A percentile compares a stretch with the other conserved stretches of the same genome.
These are phyloP conservation scores for Basidiobolus meristosporus DNA, from an alignment of 371 early-diverging fungal species.

Conservation along the genomic window DNA sequence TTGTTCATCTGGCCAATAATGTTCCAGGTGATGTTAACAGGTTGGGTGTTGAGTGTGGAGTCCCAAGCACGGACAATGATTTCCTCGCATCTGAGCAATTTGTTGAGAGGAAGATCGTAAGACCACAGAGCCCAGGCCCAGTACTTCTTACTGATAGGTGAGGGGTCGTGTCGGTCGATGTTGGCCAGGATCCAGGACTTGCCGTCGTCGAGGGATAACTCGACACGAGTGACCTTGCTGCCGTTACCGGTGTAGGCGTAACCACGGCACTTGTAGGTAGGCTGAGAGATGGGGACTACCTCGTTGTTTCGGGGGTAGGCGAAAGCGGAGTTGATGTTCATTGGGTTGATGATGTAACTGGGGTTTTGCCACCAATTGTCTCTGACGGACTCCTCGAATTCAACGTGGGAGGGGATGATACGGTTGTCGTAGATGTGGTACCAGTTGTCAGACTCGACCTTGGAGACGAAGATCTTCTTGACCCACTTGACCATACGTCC, in stretches of 20 bases:
- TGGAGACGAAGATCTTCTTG: conserved; percentile 26
- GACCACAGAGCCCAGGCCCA: conserved; percentile 66
- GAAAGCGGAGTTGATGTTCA: conserved; percentile 37
- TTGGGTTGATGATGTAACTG: conserved; percentile 46
- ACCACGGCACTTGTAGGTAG: conserved; percentile 24
- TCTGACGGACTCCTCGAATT: conserved; percentile 18
- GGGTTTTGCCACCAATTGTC: conserved; percentile 33
- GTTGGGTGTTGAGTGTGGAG: conserved; percentile 46
- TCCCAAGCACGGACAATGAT: conserved; percentile 59
- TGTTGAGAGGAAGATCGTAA: conserved; percentile 15
- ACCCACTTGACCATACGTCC: conserved; percentile 74
- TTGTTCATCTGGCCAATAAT: conserved; percentile 71
- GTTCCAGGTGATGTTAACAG: conserved; percentile 49
- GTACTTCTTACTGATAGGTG: conserved; percentile 6
- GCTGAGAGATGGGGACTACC: conserved; percentile 10
- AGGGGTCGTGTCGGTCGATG: conserved; percentile 12
- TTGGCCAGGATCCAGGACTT: conserved; percentile 42
- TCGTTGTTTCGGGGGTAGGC: conserved; percentile 20
- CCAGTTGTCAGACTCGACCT: conserved; percentile 30
- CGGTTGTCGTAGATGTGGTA: conserved; percentile 72
- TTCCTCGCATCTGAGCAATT: conserved; percentile 23
- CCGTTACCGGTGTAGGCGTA: conserved; percentile 66
- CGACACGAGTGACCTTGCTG: conserved; percentile 53
- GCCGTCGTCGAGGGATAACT: conserved; percentile 61
- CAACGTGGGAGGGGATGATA: conserved; percentile 40